phyloP scores from a whole-genome alignment of 192 early-diverging fungal genomes.

The Umbelopsis sp. region DNA sequence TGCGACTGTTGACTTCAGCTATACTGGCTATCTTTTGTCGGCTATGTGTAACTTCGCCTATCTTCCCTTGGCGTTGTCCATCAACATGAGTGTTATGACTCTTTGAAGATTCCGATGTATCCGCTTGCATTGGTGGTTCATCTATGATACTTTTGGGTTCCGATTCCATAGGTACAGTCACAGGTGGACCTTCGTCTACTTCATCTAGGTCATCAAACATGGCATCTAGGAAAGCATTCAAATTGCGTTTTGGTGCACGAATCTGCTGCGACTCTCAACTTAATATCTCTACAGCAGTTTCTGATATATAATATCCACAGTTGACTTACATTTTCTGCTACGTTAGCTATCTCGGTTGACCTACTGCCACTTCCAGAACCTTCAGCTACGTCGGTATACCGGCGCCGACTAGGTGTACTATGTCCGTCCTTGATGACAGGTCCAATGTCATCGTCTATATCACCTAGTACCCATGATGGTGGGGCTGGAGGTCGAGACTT shows the following conservation, averaged over 20 bases:
- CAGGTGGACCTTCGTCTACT: background rate
- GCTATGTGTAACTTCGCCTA: background rate
- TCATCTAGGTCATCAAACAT: slow-evolving; percentile 12
- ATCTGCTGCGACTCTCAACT: too few relatives aligned
- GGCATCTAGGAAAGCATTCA: background rate
- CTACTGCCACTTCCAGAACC: too few relatives aligned
- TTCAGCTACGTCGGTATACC: too few relatives aligned
- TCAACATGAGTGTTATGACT: background rate
- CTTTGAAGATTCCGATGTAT: background rate
- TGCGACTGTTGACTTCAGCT: background rate
- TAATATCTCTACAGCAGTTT: background rate
- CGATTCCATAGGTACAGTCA: background rate
- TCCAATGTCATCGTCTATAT: background rate
- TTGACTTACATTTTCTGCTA: background rate
- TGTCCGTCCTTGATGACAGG: background rate
- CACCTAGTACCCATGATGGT: background rate
- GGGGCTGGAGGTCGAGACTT: background rate
- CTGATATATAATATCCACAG: background rate
- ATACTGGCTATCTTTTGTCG: background rate
- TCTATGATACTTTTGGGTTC: too few relatives aligned
- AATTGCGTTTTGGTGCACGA: background rate
- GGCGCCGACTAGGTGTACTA: too few relatives aligned
- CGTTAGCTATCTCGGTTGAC: background rate
- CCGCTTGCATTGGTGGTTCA: background rate
- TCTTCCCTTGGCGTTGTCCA: background rate